Evolutionary conservation across 345 rosid species (phyloP), one percentile per base, ranked within the genome.

Genomic region (Murraya koenigii): DNA sequence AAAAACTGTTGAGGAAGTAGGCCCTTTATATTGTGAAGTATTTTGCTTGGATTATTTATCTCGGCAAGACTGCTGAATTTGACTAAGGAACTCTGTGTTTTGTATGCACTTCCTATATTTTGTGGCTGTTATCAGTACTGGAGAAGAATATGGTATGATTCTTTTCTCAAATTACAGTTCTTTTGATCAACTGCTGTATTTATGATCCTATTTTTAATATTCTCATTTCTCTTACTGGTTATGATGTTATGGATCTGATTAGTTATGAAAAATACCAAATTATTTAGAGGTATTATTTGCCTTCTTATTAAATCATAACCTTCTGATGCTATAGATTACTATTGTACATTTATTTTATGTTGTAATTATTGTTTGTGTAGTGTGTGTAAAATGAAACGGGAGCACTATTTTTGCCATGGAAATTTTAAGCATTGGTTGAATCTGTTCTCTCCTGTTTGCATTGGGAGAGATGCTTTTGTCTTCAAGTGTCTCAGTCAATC

Each of bases 101-200:
- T 73, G 61, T 74, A 20, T 78, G 77, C 66, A 63, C 62, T 65
- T 65, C 54, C 56, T 71, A 78, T 80, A 81, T 72, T 80, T 80
- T 79, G 62, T 71, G 80, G 80, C 86, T 77, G 59, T 78, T 74
- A 69, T 76, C 96, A 97, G 99, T 97, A 97, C 69, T 97, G 99
- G 99, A 91, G 96, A 86, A 86, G 99, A 97, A 97, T 87, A 94
- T 91, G 99, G 99, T 97, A 94, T 75, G 92, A 69, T 81, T 77
- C 82, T 79, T 74, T 81, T 23, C 84, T 80, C 58, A 36, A 26
- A 28, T 80, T 70, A 49, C 56, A 52, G 3, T 80, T 74, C 44
- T 74, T 77, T 56, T 30, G 61, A 39, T 30, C 52, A 35, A 20
- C 25, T 66, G 22, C 19, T 77, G 56, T 82, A 30, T 23, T 14